These are phyloP conservation scores for Scedosporium boydii DNA, from an alignment of 2,329 filamentous ascomycete genomes.

Conservation along the genomic window DNA sequence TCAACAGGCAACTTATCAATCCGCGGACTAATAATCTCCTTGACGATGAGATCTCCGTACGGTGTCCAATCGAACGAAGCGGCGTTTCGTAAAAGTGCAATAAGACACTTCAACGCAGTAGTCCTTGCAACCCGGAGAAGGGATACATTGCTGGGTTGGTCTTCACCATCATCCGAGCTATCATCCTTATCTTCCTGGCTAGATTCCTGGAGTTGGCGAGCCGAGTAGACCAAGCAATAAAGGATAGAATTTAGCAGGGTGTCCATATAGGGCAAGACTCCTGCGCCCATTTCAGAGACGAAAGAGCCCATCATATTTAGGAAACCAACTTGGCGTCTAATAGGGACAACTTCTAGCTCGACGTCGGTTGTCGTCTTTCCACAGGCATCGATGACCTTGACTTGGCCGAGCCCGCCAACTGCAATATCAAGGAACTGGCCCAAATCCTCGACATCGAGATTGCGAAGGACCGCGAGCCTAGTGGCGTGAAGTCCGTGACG, in stretches of 20 bases:
- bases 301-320: conserved; percentile 86
- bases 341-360: conserved; percentile 47
- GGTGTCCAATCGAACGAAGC: conserved; percentile 60
- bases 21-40: conserved; percentile 67
- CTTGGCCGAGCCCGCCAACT: conserved; percentile 56
- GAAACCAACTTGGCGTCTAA: conserved; percentile 80
- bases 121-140: conserved; percentile 58
- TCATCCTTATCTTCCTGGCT: conserved; percentile 24
- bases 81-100: conserved; percentile 66
- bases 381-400: conserved; percentile 46
- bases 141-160: conserved; percentile 39
- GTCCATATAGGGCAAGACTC: conserved; percentile 57
- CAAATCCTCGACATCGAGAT: conserved; percentile 64
- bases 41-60: conserved; percentile 62
- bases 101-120: conserved; percentile 73
- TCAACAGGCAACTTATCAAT: conserved; percentile 72
- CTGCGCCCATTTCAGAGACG: conserved; percentile 71
- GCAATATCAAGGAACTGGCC: conserved; percentile 76
- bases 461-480: conserved; percentile 70
- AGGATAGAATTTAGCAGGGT: conserved; percentile 68
- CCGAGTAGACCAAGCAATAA: conserved; percentile 69
- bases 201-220: conserved; percentile 43
- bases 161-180: conserved; percentile 23
- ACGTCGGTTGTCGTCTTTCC: conserved; percentile 43
- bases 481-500: conserved; percentile 74